These are phyloP conservation scores for Ilyonectria mors-panacis DNA, from an alignment of 2,329 filamentous ascomycete genomes.

Conservation along the genomic window DNA sequence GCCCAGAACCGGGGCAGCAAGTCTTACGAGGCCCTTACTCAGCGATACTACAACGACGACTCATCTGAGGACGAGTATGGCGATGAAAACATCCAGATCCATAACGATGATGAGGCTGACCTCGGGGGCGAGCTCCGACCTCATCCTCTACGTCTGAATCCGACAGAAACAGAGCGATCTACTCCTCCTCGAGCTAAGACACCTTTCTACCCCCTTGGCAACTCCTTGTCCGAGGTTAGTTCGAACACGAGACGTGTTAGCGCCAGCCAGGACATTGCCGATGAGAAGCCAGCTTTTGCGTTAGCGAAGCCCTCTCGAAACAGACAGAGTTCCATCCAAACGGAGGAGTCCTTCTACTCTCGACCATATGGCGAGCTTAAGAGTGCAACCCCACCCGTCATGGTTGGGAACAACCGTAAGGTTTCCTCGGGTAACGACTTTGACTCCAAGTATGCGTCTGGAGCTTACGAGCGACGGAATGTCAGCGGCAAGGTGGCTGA, in stretches of 20 bases:
- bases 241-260: constrained; percentile 61
- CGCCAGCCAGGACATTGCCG: constrained; percentile 63
- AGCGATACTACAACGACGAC: constrained; percentile 60
- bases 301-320: constrained; percentile 41
- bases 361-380: constrained; percentile 74
- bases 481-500: constrained; percentile 83
- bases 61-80: constrained; percentile 60
- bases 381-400: constrained; percentile 67
- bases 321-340: constrained; percentile 63
- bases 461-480: constrained; percentile 65
- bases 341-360: constrained; percentile 64
- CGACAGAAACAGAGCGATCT: constrained; percentile 44
- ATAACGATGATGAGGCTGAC: constrained; percentile 48
- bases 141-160: constrained; percentile 70
- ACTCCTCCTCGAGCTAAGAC: constrained; percentile 39
- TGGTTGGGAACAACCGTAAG: constrained; percentile 66
- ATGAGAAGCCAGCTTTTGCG: constrained; percentile 50
- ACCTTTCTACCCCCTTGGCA: constrained; percentile 41
- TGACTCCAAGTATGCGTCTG: constrained; percentile 50
- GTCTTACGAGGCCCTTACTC: constrained; percentile 63
- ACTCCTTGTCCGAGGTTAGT: constrained; percentile 62
- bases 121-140: constrained; percentile 56
- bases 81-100: constrained; percentile 53
- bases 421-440: constrained; percentile 74
- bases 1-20: constrained; percentile 52